Evolutionary conservation across 768 basidiomycete species (phyloP).

Genomic region (Suillus paluster): DNA sequence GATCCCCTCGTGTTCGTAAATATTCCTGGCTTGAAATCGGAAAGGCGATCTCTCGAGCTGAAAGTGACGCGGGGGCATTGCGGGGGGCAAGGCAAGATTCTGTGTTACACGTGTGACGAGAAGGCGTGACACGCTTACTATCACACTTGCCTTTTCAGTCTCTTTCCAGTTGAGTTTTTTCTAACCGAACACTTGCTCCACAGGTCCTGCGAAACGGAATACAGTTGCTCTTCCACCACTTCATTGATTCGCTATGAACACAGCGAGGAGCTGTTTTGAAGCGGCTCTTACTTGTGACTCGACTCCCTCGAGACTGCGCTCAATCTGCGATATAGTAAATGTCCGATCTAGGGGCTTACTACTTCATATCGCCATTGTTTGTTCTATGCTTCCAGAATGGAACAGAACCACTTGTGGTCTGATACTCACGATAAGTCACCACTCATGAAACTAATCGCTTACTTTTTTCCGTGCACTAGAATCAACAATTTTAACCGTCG

Average conservation of each 20-base stretch:
- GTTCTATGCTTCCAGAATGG: conserved; percentile 34
- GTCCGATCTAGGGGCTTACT: conserved; percentile 38
- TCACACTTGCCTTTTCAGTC: conserved; percentile 17
- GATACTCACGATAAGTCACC: conserved; percentile 16
- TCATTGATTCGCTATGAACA: background rate
- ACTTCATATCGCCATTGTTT: conserved; percentile 33
- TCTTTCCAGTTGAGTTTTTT: background rate
- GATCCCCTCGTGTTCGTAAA: conserved; percentile 18
- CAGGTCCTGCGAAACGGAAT: conserved; percentile 9
- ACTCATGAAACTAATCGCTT: conserved; percentile 9
- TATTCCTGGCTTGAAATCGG: conserved; percentile 9
- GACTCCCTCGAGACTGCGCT: conserved; percentile 19
- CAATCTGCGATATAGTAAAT: conserved; percentile 31
- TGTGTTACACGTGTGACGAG: conserved; percentile 11
- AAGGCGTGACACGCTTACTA: conserved; percentile 12
- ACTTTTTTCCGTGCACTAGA: conserved; percentile 5
- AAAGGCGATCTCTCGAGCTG: conserved; percentile 16
- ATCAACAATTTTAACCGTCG: conserved; percentile 4
- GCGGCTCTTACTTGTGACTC: conserved; percentile 14
- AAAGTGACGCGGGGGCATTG: conserved; percentile 11
- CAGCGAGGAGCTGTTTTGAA: conserved; percentile 4
- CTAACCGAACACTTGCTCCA: background rate
- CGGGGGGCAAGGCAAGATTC: conserved; percentile 12
- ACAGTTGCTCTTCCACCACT: background rate
- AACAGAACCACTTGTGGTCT: conserved; percentile 24